Percentiles rank a stretch among this genome's conserved stretches.
Evolutionary conservation across 345 rosid genomes (phyloP).

Genomic region (Aquilaria sinensis): DNA sequence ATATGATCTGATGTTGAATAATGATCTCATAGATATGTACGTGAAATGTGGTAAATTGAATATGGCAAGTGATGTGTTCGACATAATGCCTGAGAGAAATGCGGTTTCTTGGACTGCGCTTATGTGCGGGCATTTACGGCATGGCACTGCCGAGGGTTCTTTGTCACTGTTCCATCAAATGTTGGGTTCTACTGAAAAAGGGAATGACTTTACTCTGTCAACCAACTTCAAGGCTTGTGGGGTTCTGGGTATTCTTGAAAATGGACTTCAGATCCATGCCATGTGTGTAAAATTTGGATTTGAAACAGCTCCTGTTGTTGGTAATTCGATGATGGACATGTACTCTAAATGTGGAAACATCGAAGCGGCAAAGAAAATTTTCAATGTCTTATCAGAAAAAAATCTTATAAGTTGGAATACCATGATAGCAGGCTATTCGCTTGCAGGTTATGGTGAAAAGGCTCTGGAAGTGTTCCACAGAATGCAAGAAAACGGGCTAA

Average conservation of each 20-base stretch:
- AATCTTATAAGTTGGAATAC: slow-evolving; percentile 73
- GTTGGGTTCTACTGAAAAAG: slow-evolving; percentile 34
- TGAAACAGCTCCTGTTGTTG: slow-evolving; percentile 52
- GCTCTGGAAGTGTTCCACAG: slow-evolving; percentile 49
- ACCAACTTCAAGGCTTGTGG: slow-evolving; percentile 68
- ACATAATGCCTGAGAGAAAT: slow-evolving; percentile 57
- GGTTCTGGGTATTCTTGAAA: slow-evolving; percentile 28
- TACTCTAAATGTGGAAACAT: slow-evolving; percentile 68
- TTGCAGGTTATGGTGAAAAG: slow-evolving; percentile 43
- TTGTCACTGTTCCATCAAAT: slow-evolving; percentile 42
- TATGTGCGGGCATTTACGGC: slow-evolving; percentile 57
- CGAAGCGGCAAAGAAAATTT: slow-evolving; percentile 48
- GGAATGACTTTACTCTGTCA: slow-evolving; percentile 82
- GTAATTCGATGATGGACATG: slow-evolving; percentile 73
- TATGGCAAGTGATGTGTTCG: slow-evolving; percentile 50
- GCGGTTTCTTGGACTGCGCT: slow-evolving; percentile 87
- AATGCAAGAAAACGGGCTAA: slow-evolving; percentile 38
- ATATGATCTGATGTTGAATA: slow-evolving; percentile 37
- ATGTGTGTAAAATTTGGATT: slow-evolving; percentile 47
- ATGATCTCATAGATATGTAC: slow-evolving; percentile 54
- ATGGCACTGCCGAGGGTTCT: slow-evolving; percentile 34
- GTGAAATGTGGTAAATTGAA: slow-evolving; percentile 46
- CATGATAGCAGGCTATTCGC: slow-evolving; percentile 57
- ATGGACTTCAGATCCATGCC: slow-evolving; percentile 67
- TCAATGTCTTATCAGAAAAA: slow-evolving; percentile 33